Base-by-base conservation (phyloP, 225 moss, liverwort and hornwort genomes). In the Antitrichia curtipendula region DNA sequence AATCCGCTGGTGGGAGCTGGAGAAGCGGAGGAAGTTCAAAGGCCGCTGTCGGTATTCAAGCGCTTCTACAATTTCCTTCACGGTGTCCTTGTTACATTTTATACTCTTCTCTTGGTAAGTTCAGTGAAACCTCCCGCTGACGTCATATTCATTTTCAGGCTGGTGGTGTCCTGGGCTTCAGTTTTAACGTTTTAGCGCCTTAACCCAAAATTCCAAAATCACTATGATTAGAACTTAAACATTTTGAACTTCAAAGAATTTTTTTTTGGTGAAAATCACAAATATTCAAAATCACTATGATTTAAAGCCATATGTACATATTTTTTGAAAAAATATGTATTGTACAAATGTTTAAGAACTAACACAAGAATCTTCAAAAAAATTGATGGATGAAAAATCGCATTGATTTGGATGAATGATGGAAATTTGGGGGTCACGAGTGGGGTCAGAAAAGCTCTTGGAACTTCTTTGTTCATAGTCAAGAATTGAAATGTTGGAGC, bases 401-500 rank as follows among this genome's bases (percentile, higher is more conserved):
- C 2, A 38, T 38, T n/a, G n/a, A 22, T n/a, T 66, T 12, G 23
- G 66, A 38, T 68, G 38, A 68, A 22, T 13, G 22, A 22, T 1
- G 11, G 6, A 3, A 65, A 11, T 66, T n/a, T 23, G n/a, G n/a
- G n/a, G n/a, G n/a, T n/a, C n/a, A n/a, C n/a, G n/a, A n/a, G n/a
- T 7, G 40, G 23, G 4, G 24, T 69, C 0, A 13, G 13, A 38
- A 38, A 38, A 40, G 2, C 7, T 24, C 6, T 24, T 23, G 4
- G 8, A 38, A 38, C 12, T 0, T 68, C 38, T 68, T 1, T 11
- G 6, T 68, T 23, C 68, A 38, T 22, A 0, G 1, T 13, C 5
- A 38, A 23, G 23, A 23, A 38, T 69, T 69, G 8, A 24, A 0
- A 69, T 40, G 13, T 40, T 0, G 0, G 8, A 69, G 4, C 1